A percentile compares a stretch with the other conserved stretches of the same genome.
These are phyloP conservation scores for Bipolaris oryzae DNA, from an alignment of 2,329 filamentous ascomycete genomes.

Conservation along the genomic window DNA sequence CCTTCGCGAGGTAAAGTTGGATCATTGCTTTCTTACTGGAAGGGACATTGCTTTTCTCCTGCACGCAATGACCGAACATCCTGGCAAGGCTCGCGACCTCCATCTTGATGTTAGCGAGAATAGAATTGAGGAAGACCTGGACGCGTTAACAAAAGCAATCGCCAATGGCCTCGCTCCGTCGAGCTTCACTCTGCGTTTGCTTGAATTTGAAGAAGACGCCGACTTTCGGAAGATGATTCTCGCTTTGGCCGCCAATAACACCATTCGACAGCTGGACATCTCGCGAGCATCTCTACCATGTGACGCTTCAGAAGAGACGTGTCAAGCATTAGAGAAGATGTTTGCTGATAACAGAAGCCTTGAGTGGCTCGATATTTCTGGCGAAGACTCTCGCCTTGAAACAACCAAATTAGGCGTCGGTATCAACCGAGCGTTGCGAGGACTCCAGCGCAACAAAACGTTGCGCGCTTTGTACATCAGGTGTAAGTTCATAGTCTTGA, in stretches of 20 bases:
- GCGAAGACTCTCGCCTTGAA: constrained; percentile 73
- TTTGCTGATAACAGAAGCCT: constrained; percentile 71
- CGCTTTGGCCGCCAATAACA: constrained; percentile 66
- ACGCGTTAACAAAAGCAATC: constrained; percentile 60
- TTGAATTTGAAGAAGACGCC: constrained; percentile 70
- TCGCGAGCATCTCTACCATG: constrained; percentile 73
- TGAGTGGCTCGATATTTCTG: constrained; percentile 71
- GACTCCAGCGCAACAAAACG: constrained; percentile 67
- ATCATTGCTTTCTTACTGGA: constrained; percentile 70
- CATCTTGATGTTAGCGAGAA: constrained; percentile 72
- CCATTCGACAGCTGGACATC: constrained; percentile 69
- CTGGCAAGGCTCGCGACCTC: constrained; percentile 60
- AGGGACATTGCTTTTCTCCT: constrained; percentile 69
- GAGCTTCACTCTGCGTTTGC: constrained; percentile 68
- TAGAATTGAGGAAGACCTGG: constrained; percentile 60
- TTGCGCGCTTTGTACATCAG: constrained; percentile 68
- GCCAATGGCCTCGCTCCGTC: constrained; percentile 62
- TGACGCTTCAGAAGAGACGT: constrained; percentile 71
- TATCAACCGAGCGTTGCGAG: constrained; percentile 68
- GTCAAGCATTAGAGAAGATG: constrained; percentile 65
- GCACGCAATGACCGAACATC: constrained; percentile 63
- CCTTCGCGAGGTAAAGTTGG: constrained; percentile 66
- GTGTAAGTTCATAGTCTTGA: constrained; percentile 33
- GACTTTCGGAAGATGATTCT: constrained; percentile 68
- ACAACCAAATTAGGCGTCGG: constrained; percentile 72